Evolutionary conservation across 176 grass and related monocot genomes (phyloP), one percentile per base, ranked within the genome.

Genomic region (Calamus simplicifolius): DNA sequence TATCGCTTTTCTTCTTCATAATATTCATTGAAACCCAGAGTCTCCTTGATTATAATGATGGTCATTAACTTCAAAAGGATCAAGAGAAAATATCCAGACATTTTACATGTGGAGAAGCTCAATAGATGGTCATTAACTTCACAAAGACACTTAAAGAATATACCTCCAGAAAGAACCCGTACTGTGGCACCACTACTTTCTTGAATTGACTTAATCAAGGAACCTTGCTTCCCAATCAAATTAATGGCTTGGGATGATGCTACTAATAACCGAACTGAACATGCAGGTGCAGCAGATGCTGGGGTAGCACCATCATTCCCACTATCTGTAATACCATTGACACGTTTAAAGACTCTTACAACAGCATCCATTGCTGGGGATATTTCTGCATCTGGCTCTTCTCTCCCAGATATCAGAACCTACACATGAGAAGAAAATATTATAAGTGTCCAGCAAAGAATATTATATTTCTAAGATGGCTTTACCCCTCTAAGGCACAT

Each of bases 221-320:
- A 64, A 49, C 93, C 93, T 77, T 98, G 88, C 52, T 98, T 98
- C 19, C 93, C 93, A 78, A 98, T 98, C 63, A 98, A 89, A 75
- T 88, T 92, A 69, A 92, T 81, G 55, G 87, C 87, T 82, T 98
- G 93, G 48, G 93, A 72, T 58, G 80, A 80, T 73, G 84, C 81
- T 64, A 98, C 84, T 75, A 98, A 83, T 54, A 98, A 69, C 35
- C 87, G 84, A 25, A 86, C 66, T 26, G 84, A 69, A 64, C 87
- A 98, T 12, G 35, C 63, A 56, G 87, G 83, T 43, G 59, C 57
- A 61, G 62, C 25, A 64, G 75, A 29, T 54, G 30, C 52, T 50
- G 19, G 48, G 35, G 78, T 75, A 21, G 21, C 54, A 21, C 52
- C 75, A 19, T 97, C 86, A 52, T 57, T 56, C 55, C 76, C 83